Evolutionary conservation across 169 alveolate genomes (phyloP).

Genomic region (Plasmodium cynomolgi): DNA sequence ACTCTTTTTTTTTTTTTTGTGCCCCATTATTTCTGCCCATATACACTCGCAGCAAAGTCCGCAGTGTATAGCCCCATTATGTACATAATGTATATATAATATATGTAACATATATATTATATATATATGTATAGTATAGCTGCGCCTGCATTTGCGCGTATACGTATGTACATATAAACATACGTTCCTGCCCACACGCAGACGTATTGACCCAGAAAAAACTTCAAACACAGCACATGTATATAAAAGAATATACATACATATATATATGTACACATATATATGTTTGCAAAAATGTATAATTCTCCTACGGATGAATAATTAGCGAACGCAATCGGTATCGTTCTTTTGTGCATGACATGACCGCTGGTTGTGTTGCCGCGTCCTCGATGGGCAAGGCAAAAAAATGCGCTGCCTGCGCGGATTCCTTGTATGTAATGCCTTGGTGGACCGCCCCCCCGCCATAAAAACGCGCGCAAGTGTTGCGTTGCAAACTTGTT

Average conservation of each 20-base stretch:
- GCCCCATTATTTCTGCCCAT: slow-evolving; percentile 4
- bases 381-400: neutral
- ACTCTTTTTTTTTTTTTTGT: neutral
- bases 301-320: neutral
- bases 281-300: neutral
- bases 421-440: neutral
- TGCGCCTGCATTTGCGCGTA: neutral
- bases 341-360: neutral
- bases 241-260: neutral
- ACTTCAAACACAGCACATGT: neutral
- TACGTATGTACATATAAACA: neutral
- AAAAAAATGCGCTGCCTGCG: neutral
- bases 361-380: neutral
- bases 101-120: no score
- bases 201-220: neutral
- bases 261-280: no score
- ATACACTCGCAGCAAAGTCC: neutral
- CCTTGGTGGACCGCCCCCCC: neutral
- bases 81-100: neutral
- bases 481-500: neutral
- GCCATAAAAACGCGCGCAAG: neutral
- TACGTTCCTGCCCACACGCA: neutral
- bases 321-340: neutral
- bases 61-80: neutral
- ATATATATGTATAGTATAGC: neutral